These are phyloP conservation scores for Penicillium longicatenatum DNA, from an alignment of 495 filamentous ascomycete species.

Conservation along the genomic window DNA sequence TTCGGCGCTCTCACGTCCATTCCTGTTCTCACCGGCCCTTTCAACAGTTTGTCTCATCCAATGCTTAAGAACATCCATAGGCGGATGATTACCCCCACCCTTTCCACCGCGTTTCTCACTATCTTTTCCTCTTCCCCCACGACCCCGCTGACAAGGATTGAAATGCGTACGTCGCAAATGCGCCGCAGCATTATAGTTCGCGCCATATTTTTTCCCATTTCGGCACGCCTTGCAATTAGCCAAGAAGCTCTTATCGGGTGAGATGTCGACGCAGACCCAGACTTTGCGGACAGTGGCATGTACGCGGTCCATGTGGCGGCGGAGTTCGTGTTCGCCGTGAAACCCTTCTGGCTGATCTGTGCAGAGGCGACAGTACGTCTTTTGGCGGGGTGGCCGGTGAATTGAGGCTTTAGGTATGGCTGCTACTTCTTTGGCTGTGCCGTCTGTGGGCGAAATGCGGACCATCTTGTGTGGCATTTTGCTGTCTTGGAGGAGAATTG, in stretches of 20 bases:
- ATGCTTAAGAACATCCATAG: constrained; percentile 77
- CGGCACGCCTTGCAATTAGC: constrained; percentile 87
- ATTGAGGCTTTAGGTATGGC: constrained; percentile 72
- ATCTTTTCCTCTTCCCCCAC: constrained; percentile 54
- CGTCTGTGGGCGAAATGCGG: constrained; percentile 58
- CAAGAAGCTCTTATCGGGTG: constrained; percentile 61
- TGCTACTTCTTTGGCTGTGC: constrained; percentile 59
- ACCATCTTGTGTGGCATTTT: constrained; percentile 51
- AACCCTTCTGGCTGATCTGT: constrained; percentile 82
- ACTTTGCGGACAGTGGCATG: constrained; percentile 75
- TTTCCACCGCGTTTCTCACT: constrained; percentile 75
- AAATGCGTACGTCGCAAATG: constrained; percentile 92
- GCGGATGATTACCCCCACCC: constrained; percentile 78
- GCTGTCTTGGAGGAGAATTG: constrained; percentile 25
- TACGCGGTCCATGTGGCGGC: constrained; percentile 79
- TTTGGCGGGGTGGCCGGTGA: constrained; percentile 72
- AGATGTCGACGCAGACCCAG: constrained; percentile 77
- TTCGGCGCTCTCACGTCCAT: constrained; percentile 29
- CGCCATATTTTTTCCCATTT: constrained; percentile 76
- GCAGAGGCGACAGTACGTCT: constrained; percentile 74
- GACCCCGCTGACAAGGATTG: constrained; percentile 60
- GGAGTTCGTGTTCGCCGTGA: constrained; percentile 90
- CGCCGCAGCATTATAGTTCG: constrained; percentile 94
- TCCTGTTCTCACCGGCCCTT: constrained; percentile 37
- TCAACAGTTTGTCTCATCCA: constrained; percentile 79